These are phyloP conservation scores for Kingdonia uniflora DNA, from an alignment of 164 flowering plant species.

Conservation along the genomic window DNA sequence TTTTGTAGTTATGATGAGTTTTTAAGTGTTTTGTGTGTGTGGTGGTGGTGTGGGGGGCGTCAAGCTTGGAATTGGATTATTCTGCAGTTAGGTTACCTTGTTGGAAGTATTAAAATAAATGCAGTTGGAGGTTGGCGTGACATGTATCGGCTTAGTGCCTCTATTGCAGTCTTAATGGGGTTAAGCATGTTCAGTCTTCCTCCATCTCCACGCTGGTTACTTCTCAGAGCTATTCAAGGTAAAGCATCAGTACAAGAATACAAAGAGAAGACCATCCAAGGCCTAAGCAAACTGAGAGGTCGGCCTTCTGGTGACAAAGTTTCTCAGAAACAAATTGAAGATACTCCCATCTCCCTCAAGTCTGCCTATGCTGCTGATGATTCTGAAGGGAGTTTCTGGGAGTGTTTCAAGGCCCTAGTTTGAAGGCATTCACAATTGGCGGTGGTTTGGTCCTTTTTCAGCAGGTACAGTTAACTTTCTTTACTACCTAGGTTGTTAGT, in stretches of 20 bases:
- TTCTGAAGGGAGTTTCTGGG: constrained; percentile 73
- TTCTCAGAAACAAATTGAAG: too few species aligned
- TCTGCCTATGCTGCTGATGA: too few species aligned
- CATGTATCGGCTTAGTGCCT: constrained; percentile 75
- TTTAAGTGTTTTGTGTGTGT: too few species aligned
- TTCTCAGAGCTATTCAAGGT: too few species aligned
- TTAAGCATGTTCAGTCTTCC: constrained; percentile 87
- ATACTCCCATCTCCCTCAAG: too few species aligned
- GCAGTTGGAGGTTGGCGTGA: constrained; percentile 91
- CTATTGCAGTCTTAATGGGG: constrained; percentile 69
- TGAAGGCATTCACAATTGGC: constrained; percentile 86
- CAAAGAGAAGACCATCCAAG: too few species aligned
- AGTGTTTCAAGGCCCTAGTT: constrained; percentile 75
- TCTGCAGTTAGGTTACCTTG: constrained; percentile 76
- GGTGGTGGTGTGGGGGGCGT: too few species aligned
- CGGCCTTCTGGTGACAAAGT: too few species aligned
- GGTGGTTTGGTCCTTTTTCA: constrained; percentile 92
- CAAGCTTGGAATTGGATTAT: constrained; percentile 1
- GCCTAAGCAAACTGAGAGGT: too few species aligned
- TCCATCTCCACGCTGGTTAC: constrained; percentile 85
- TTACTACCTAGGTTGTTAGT: too few species aligned
- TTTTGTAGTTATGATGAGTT: too few species aligned
- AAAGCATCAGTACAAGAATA: too few species aligned
- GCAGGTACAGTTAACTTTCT: constrained; percentile 47
- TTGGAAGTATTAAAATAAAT: constrained; percentile 70